Percentiles rank a stretch among this genome's conserved stretches.
Conservation (phyloP, 2,329 filamentous ascomycete species). For the Achaetomium macrosporum region DNA sequence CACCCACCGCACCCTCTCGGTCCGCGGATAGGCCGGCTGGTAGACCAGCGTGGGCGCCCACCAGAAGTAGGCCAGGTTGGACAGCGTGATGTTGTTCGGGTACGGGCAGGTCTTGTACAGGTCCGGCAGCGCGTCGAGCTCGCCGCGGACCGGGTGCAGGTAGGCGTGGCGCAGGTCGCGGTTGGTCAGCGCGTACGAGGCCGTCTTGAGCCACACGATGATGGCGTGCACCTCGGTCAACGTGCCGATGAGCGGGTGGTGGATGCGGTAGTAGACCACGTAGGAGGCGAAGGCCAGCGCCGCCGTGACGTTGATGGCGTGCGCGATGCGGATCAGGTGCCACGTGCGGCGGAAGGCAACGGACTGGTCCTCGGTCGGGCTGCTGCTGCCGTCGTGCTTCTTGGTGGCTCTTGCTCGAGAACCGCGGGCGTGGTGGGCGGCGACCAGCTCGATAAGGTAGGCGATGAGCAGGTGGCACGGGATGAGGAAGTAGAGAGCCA, state of each 20-base stretch:
- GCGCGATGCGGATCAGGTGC: constrained; percentile 72
- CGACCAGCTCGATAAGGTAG: constrained; percentile 80
- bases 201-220: constrained; percentile 93
- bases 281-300: constrained; percentile 76
- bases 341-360: constrained; percentile 69
- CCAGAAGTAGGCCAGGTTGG: constrained; percentile 93
- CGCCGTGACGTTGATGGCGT: constrained; percentile 76
- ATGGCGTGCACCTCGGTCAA: constrained; percentile 86
- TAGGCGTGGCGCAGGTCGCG: constrained; percentile 88
- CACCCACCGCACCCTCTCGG: constrained; percentile 71
- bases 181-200: constrained; percentile 95
- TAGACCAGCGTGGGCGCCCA: constrained; percentile 95
- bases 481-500: constrained; percentile 76
- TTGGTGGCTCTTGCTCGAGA: constrained; percentile 51
- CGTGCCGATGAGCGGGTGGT: constrained; percentile 91
- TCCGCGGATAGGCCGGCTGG: constrained; percentile 91
- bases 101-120: constrained; percentile 83
- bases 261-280: constrained; percentile 83
- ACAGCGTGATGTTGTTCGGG: constrained; percentile 80
- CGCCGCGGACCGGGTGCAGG: constrained; percentile 65
- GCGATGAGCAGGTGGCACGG: constrained; percentile 87
- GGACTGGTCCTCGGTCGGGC: constrained; percentile 55
- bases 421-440: constrained; percentile 70
- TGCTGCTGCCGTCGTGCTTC: constrained; percentile 46
- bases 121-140: constrained; percentile 66